Evolutionary conservation across 1,284 basidiomycete genomes (phyloP).

Genomic region (Malassezia globosa): DNA sequence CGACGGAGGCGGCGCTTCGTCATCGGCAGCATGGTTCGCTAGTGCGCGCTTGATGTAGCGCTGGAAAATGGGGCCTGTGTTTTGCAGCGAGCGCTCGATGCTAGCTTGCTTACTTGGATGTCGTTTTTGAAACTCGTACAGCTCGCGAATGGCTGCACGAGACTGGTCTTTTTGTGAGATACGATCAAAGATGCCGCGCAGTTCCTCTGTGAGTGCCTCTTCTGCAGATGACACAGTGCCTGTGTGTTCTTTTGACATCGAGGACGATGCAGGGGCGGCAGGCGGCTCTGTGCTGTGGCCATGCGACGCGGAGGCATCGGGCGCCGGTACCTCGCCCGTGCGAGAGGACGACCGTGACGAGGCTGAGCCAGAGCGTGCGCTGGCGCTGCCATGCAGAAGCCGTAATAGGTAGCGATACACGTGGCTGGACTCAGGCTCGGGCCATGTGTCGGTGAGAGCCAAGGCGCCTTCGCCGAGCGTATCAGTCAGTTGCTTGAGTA

Average conservation of each 20-base stretch:
- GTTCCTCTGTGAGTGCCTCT: constrained; percentile 64
- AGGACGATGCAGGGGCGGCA: constrained; percentile 20
- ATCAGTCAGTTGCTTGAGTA: constrained; percentile 48
- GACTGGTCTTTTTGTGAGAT: constrained; percentile 72
- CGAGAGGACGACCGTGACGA: background rate
- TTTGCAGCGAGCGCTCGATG: constrained; percentile 54
- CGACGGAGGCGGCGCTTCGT: constrained; percentile 39
- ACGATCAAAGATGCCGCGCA: constrained; percentile 72
- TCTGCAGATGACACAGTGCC: constrained; percentile 48
- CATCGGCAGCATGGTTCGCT: constrained; percentile 62
- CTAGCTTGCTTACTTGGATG: constrained; percentile 75
- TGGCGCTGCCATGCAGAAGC: constrained; percentile 26
- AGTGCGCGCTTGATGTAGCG: constrained; percentile 49
- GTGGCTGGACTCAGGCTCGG: constrained; percentile 35
- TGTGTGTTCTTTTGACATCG: too few relatives aligned
- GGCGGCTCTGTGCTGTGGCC: background rate
- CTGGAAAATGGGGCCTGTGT: constrained; percentile 50
- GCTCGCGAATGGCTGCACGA: constrained; percentile 79
- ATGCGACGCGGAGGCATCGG: constrained; percentile 1
- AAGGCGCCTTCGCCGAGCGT: constrained; percentile 34
- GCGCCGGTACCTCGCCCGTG: constrained; percentile 16
- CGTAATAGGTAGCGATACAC: constrained; percentile 41
- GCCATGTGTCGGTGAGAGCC: constrained; percentile 32
- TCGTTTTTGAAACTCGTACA: constrained; percentile 84
- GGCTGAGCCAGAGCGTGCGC: background rate